These are phyloP conservation scores for Cercospora sojina DNA, from an alignment of 2,329 filamentous ascomycete genomes.

Conservation along the genomic window DNA sequence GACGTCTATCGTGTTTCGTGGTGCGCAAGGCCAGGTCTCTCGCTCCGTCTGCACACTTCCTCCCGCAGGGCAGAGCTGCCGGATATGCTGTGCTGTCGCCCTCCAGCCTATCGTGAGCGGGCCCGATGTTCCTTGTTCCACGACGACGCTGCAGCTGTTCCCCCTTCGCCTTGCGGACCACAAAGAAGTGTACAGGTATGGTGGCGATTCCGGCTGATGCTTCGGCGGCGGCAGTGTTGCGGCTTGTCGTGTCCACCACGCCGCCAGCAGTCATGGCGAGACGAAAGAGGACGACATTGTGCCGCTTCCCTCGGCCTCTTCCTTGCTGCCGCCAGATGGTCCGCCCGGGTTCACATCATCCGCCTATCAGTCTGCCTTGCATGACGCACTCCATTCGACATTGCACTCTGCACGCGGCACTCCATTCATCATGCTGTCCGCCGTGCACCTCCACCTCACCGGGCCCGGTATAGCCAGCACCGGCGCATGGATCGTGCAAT, in stretches of 20 bases:
- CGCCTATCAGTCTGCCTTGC: not conserved
- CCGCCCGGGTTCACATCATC: not conserved
- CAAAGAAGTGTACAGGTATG: not conserved
- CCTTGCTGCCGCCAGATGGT: not conserved
- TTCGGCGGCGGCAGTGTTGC: slow-evolving; percentile 1
- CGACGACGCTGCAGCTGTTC: not conserved
- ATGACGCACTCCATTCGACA: not conserved
- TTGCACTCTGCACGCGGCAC: not conserved
- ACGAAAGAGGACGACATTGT: not conserved
- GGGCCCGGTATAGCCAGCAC: no score
- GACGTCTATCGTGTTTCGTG: not conserved
- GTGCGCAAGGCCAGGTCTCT: no score
- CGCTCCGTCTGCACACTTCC: no score
- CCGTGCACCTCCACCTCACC: not conserved
- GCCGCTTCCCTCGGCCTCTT: not conserved
- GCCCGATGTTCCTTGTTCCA: slow-evolving; percentile 1
- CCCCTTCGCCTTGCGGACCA: not conserved
- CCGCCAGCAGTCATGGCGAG: not conserved
- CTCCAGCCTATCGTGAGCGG: not conserved
- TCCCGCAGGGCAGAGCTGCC: not conserved
- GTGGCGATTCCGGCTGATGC: not conserved
- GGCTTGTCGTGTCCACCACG: not conserved
- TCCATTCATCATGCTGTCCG: not conserved
- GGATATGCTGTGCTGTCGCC: not conserved
- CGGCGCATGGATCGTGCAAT: no score